Evolutionary conservation across 768 basidiomycete genomes (phyloP).

Genomic region (Lactarius evosmus): DNA sequence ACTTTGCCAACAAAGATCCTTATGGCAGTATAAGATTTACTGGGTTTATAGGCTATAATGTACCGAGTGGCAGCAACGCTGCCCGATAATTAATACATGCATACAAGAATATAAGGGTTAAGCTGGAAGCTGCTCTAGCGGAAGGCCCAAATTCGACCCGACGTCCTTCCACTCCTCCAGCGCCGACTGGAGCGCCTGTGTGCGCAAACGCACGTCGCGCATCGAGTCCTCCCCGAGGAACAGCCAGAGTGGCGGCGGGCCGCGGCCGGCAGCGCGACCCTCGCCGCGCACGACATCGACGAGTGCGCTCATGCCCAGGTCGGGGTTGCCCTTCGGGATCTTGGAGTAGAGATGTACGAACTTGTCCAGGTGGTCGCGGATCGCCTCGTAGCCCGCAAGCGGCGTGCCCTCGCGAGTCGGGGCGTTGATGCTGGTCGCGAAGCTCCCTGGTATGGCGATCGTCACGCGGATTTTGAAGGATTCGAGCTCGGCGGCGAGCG

Average conservation of each 20-base stretch:
- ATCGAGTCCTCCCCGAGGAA: conserved; percentile 33
- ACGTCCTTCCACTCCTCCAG: conserved; percentile 18
- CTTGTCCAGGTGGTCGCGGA: conserved; percentile 16
- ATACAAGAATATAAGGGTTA: neutral
- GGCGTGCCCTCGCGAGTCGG: neutral
- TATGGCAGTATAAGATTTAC: neutral
- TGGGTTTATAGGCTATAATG: neutral
- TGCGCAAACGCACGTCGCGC: conserved; percentile 25
- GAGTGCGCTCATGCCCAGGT: conserved; percentile 31
- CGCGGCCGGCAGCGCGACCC: conserved; percentile 29
- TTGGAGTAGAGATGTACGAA: neutral
- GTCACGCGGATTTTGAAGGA: conserved; percentile 33
- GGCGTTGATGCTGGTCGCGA: conserved; percentile 28
- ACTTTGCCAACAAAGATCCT: neutral
- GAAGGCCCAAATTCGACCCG: conserved; percentile 14
- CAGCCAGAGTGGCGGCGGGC: conserved; percentile 29
- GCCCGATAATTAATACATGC: neutral
- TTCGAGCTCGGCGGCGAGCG: conserved; percentile 32
- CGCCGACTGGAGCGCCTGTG: neutral
- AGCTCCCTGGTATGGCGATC: conserved; percentile 31
- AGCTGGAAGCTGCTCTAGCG: neutral
- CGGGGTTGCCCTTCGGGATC: conserved; percentile 30
- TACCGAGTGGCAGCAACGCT: neutral
- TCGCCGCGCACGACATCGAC: conserved; percentile 34
- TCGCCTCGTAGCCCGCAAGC: conserved; percentile 28